These are phyloP conservation scores for Ettlia oleoabundans DNA, from an alignment of 139 green algal species.

Conservation along the genomic window DNA sequence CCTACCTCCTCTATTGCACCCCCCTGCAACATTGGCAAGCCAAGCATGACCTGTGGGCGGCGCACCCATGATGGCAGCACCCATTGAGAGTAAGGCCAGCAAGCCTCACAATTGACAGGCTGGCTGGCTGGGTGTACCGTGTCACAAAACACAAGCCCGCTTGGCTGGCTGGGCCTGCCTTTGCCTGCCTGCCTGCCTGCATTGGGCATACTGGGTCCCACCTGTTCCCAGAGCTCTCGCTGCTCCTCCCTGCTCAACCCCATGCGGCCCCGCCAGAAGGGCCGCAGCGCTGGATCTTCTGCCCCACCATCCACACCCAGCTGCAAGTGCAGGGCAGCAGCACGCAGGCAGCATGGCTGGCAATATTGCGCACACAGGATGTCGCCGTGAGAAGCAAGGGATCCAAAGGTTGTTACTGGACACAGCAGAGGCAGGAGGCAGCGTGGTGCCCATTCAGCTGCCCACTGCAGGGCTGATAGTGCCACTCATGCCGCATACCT, in stretches of 20 bases:
- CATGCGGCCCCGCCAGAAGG: constrained; percentile 58
- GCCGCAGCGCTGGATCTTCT: constrained; percentile 29
- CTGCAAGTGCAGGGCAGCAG: constrained; percentile 19
- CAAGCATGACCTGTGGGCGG: too few species aligned
- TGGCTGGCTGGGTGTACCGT: too few species aligned
- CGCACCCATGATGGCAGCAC: too few species aligned
- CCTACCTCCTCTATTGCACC: too few species aligned
- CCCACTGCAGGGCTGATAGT: too few species aligned
- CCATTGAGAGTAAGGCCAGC: too few species aligned
- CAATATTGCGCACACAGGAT: too few species aligned
- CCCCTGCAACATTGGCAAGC: too few species aligned
- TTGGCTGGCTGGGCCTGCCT: too few species aligned
- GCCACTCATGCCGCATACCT: constrained; percentile 35
- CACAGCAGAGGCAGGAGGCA: too few species aligned
- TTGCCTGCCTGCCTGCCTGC: background rate
- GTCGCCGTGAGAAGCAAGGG: background rate
- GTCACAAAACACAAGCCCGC: too few species aligned
- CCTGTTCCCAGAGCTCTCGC: constrained; percentile 34
- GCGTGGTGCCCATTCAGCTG: background rate
- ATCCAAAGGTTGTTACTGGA: background rate
- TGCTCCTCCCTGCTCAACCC: constrained; percentile 56
- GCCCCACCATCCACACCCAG: constrained; percentile 35
- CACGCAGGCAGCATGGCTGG: background rate
- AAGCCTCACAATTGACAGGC: too few species aligned
- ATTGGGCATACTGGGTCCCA: background rate